Conservation (phyloP, 2,329 filamentous ascomycete genomes). For the Aspergillus jensenii region DNA sequence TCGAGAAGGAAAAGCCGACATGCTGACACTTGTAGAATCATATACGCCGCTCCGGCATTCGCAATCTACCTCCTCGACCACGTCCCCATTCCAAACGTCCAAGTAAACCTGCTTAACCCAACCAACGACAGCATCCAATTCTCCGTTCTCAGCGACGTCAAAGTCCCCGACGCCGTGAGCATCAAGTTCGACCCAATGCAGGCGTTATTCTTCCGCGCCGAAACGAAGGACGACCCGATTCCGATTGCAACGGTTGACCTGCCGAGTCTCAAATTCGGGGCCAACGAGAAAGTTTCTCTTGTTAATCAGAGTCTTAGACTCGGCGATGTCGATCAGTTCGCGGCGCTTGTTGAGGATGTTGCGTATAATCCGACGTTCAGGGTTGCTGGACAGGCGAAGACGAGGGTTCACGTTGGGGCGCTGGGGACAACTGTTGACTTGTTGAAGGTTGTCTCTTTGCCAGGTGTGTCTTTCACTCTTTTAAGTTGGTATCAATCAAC, state of each 20-base stretch:
- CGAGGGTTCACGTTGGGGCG: background rate
- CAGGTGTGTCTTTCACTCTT: background rate
- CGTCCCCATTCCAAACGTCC: constrained; percentile 2
- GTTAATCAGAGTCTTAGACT: constrained; percentile 4
- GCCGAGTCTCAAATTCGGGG: background rate
- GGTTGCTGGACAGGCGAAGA: constrained; percentile 1
- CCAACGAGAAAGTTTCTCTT: background rate
- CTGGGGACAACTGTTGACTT: constrained; percentile 1
- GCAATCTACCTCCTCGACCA: constrained; percentile 5
- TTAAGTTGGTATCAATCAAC: too few relatives aligned
- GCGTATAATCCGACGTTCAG: constrained; percentile 5
- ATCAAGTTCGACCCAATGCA: constrained; percentile 1
- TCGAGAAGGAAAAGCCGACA: background rate
- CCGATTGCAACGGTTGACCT: constrained; percentile 5
- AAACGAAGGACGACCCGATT: background rate
- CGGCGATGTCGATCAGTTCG: constrained; percentile 1
- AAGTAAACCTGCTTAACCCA: constrained; percentile 4
- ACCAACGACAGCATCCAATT: constrained; percentile 13
- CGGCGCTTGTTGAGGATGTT: constrained; percentile 1
- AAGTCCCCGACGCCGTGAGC: constrained; percentile 2
- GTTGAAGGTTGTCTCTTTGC: constrained; percentile 1
- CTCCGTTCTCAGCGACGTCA: constrained; percentile 3
- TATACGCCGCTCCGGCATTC: constrained; percentile 10
- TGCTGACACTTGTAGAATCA: background rate
- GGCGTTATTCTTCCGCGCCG: constrained; percentile 4